A percentile compares a stretch with the other conserved stretches of the same genome.
These are phyloP conservation scores for Fistulinella staudtii DNA, from an alignment of 1,284 basidiomycete species.

Conservation along the genomic window DNA sequence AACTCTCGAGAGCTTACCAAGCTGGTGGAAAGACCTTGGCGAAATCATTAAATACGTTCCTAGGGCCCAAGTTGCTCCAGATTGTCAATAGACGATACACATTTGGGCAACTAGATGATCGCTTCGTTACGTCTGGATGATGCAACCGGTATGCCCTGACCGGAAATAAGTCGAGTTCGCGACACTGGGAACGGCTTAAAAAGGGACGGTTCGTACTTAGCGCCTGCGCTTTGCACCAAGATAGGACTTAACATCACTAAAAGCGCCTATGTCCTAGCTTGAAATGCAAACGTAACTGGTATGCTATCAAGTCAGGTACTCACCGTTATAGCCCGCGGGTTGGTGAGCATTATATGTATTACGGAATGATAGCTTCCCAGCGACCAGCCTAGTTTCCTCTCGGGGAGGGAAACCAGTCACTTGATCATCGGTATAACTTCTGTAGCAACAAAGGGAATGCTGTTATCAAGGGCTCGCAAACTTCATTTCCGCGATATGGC, in stretches of 20 bases:
- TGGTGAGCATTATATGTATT: conserved; percentile 1
- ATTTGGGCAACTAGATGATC: neutral
- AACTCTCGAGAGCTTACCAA: neutral
- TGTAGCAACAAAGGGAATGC: neutral
- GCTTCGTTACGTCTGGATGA: conserved; percentile 3
- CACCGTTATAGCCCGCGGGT: conserved; percentile 2
- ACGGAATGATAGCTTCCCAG: conserved; percentile 6
- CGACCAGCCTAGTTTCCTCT: neutral
- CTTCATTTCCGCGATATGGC: conserved; percentile 3
- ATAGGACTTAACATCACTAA: conserved; percentile 4
- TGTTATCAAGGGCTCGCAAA: conserved; percentile 4
- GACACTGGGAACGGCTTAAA: conserved; percentile 1
- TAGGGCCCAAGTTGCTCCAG: neutral
- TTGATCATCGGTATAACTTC: neutral
- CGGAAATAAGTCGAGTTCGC: conserved; percentile 2
- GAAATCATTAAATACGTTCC: neutral
- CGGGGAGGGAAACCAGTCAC: neutral
- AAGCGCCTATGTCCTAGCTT: neutral
- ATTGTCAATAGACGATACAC: neutral
- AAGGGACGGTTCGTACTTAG: no score
- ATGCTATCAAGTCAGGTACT: conserved; percentile 7
- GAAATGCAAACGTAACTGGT: conserved; percentile 10
- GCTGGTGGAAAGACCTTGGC: neutral
- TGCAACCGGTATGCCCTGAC: neutral
- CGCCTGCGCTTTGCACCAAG: no score